A percentile compares a stretch with the other conserved stretches of the same genome.
phyloP scores from a whole-genome alignment of 768 basidiomycete species.

The Termitomyces bulborhizus region DNA sequence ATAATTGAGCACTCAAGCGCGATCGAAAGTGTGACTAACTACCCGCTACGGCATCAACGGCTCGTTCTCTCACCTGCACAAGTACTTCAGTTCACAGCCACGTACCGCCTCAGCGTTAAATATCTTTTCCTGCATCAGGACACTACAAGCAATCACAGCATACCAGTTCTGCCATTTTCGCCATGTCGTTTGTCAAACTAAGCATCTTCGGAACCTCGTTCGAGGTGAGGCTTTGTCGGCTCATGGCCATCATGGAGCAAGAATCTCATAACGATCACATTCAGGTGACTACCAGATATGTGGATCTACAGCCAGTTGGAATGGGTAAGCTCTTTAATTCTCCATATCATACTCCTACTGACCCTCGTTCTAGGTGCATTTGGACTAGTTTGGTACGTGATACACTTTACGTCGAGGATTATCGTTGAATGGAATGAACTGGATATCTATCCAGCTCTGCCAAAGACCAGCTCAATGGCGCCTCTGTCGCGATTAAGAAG shows the following conservation, averaged over 20 bases:
- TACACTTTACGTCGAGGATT: neutral
- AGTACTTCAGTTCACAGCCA: neutral
- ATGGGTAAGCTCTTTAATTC: conserved; percentile 66
- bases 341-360: neutral
- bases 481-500: conserved; percentile 98
- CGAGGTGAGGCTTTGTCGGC: conserved; percentile 48
- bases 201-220: conserved; percentile 98
- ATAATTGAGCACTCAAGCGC: neutral
- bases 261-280: conserved; percentile 10
- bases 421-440: neutral
- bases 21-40: conserved; percentile 1
- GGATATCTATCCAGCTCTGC: conserved; percentile 55
- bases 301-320: conserved; percentile 97
- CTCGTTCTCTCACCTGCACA: neutral
- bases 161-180: neutral
- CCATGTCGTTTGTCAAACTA: conserved; percentile 95
- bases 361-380: conserved; percentile 64
- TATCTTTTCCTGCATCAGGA: neutral
- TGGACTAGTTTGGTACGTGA: conserved; percentile 88
- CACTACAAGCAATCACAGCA: neutral
- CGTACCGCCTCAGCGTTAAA: neutral
- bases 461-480: conserved; percentile 90
- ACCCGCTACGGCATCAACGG: neutral
- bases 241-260: conserved; percentile 1
- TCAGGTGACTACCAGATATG: conserved; percentile 96